Conservation (phyloP, 495 filamentous ascomycete genomes). For the Aspergillus coremiiformis region DNA sequence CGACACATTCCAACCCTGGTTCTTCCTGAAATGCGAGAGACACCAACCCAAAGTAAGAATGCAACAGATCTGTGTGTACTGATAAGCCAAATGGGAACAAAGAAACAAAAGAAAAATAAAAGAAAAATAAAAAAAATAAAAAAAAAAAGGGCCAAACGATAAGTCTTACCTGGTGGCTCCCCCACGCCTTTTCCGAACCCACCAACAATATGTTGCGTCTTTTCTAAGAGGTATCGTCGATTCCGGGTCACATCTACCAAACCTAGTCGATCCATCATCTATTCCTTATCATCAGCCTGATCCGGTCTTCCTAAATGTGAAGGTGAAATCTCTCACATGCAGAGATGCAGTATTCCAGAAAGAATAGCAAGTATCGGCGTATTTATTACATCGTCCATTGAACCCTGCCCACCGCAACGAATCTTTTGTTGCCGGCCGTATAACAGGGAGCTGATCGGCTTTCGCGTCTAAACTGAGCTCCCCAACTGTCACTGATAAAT, state of each 20-base stretch:
- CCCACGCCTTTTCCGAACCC: slow-evolving; percentile 83
- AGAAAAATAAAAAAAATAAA: background rate
- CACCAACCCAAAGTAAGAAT: slow-evolving; percentile 82
- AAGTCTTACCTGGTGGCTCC: slow-evolving; percentile 57
- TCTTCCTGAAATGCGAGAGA: slow-evolving; percentile 63
- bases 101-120: background rate
- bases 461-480: slow-evolving; percentile 20
- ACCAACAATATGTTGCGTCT: slow-evolving; percentile 85
- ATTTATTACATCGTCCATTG: slow-evolving; percentile 84
- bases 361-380: slow-evolving; percentile 86
- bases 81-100: background rate
- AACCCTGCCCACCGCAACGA: slow-evolving; percentile 57
- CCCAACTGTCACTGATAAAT: slow-evolving; percentile 2
- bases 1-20: slow-evolving; percentile 52
- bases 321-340: slow-evolving; percentile 33
- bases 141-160: background rate
- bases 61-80: slow-evolving; percentile 62
- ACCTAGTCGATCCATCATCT: slow-evolving; percentile 58
- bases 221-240: slow-evolving; percentile 72
- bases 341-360: slow-evolving; percentile 83
- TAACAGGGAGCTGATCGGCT: slow-evolving; percentile 26
- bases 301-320: background rate
- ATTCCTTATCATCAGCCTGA: slow-evolving; percentile 1
- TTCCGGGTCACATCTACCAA: slow-evolving; percentile 55
- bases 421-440: slow-evolving; percentile 24